phyloP scores from a whole-genome alignment of 345 rosid genomes.

The Citrus australasica region DNA sequence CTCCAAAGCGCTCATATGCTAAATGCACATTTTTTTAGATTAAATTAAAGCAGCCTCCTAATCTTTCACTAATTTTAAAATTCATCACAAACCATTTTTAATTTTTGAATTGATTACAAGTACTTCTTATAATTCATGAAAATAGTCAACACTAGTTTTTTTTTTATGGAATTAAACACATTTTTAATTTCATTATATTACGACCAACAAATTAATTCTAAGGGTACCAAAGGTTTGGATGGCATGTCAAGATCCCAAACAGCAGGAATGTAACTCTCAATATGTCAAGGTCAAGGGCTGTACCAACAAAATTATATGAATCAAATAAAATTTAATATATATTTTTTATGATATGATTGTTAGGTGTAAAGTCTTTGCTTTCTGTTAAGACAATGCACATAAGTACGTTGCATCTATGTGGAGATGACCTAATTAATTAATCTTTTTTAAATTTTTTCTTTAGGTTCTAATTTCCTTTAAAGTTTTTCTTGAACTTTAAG shows the following conservation, averaged over 20 bases:
- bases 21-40: not conserved
- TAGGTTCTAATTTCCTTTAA: not conserved
- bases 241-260: slow-evolving; percentile 6
- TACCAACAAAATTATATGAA: not conserved
- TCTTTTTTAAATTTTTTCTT: not conserved
- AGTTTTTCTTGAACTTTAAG: not conserved
- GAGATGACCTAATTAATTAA: not conserved
- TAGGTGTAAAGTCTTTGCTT: not conserved
- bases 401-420: not conserved
- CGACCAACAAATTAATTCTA: not conserved
- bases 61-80: no score
- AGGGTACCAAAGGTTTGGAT: not conserved
- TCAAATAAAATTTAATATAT: no score
- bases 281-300: not conserved
- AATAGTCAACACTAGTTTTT: not conserved
- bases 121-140: not conserved
- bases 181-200: no score
- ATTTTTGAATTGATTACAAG: no score
- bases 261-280: slow-evolving; percentile 7
- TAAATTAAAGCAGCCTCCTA: no score
- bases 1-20: no score
- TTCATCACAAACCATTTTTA: no score
- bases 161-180: no score
- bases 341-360: not conserved
- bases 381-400: not conserved